Conservation (phyloP, 208 protist genomes). For the Angomonas deanei region DNA sequence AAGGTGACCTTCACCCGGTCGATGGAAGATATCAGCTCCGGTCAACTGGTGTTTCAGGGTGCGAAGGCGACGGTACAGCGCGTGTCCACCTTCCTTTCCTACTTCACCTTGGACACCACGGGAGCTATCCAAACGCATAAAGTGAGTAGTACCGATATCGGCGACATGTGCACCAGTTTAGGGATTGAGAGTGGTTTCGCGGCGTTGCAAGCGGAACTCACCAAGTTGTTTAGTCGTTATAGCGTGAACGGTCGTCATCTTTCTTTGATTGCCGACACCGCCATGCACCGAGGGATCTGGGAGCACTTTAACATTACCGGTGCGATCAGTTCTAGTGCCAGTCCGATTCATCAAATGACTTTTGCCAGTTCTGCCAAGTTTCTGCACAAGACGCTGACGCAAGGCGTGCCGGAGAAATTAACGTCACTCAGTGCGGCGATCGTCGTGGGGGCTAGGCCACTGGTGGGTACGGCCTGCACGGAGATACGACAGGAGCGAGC, state of each 20-base stretch:
- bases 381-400: conserved; percentile 77
- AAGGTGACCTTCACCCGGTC: conserved; percentile 75
- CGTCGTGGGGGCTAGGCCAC: conserved; percentile 86
- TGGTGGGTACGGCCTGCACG: conserved; percentile 78
- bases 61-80: conserved; percentile 63
- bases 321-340: conserved; percentile 79
- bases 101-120: conserved; percentile 56
- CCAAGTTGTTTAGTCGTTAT: conserved; percentile 85
- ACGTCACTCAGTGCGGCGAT: conserved; percentile 82
- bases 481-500: conserved; percentile 46
- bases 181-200: conserved; percentile 83
- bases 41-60: conserved; percentile 85
- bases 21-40: conserved; percentile 53
- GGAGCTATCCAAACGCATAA: conserved; percentile 17
- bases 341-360: conserved; percentile 90
- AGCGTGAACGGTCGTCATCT: conserved; percentile 85
- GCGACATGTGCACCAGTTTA: conserved; percentile 67
- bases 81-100: conserved; percentile 67
- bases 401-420: conserved; percentile 73
- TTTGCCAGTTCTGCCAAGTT: conserved; percentile 85
- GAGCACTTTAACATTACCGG: conserved; percentile 89
- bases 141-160: conserved; percentile 83
- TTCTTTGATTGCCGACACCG: conserved; percentile 84
- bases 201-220: conserved; percentile 78
- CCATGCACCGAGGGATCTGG: conserved; percentile 82